phyloP scores from a whole-genome alignment of 2,329 filamentous ascomycete genomes.

The Neurospora crassa region DNA sequence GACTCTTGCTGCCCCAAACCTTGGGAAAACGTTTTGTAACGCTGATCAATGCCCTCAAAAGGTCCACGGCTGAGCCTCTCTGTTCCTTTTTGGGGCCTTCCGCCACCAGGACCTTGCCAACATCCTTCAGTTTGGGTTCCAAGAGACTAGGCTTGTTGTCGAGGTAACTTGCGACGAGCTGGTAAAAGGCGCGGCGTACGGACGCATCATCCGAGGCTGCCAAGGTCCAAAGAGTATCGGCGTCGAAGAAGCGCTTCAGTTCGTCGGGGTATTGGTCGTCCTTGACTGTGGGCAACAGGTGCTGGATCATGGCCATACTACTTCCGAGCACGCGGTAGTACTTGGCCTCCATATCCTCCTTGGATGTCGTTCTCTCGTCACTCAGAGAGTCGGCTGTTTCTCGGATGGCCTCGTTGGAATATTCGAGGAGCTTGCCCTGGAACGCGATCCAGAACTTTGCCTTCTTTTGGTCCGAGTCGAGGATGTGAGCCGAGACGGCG shows the following conservation, averaged over 20 bases:
- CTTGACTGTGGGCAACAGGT: slow-evolving; percentile 46
- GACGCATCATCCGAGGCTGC: slow-evolving; percentile 52
- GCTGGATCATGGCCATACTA: slow-evolving; percentile 44
- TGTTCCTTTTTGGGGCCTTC: slow-evolving; percentile 68
- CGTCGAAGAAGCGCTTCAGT: slow-evolving; percentile 58
- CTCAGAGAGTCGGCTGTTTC: slow-evolving; percentile 78
- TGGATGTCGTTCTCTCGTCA: slow-evolving; percentile 74
- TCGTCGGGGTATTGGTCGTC: slow-evolving; percentile 48
- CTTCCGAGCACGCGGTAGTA: slow-evolving; percentile 63
- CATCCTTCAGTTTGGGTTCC: slow-evolving; percentile 37
- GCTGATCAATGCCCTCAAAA: slow-evolving; percentile 54
- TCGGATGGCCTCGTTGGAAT: slow-evolving; percentile 67
- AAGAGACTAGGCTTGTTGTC: slow-evolving; percentile 36
- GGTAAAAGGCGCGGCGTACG: slow-evolving; percentile 41
- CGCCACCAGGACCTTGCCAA: slow-evolving; percentile 53
- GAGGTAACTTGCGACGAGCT: slow-evolving; percentile 40
- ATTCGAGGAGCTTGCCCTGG: slow-evolving; percentile 71
- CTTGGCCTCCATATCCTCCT: slow-evolving; percentile 79
- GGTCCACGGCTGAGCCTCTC: slow-evolving; percentile 61
- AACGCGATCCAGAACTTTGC: slow-evolving; percentile 70
- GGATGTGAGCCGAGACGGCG: background rate
- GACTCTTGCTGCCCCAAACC: slow-evolving; percentile 64
- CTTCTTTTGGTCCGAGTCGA: slow-evolving; percentile 62
- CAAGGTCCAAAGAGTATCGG: slow-evolving; percentile 57
- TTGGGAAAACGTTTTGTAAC: slow-evolving; percentile 57